Conservation (phyloP, 2,329 filamentous ascomycete species). For the Xylaria sp. region DNA sequence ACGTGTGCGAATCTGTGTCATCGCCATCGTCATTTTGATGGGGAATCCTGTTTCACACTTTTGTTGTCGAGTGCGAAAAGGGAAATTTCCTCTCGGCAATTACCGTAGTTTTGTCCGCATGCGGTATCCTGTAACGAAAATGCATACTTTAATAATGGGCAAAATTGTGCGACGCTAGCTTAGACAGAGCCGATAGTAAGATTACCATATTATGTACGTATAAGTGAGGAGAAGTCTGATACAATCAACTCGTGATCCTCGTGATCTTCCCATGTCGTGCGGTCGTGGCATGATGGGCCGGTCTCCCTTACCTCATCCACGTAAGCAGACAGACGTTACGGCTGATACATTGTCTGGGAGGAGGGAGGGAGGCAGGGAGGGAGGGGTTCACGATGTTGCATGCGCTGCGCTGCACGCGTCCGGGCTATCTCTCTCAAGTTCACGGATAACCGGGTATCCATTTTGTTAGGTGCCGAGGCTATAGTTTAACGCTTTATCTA, state of each 20-base stretch:
- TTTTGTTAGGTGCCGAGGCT: background rate
- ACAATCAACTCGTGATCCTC: constrained; percentile 15
- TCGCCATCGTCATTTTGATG: constrained; percentile 23
- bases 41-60: constrained; percentile 26
- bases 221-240: background rate
- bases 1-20: constrained; percentile 25
- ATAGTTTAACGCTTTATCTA: background rate
- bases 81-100: constrained; percentile 12
- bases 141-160: constrained; percentile 1
- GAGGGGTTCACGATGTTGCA: background rate
- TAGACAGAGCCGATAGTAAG: constrained; percentile 4
- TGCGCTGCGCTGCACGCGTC: background rate
- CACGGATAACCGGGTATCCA: constrained; percentile 1
- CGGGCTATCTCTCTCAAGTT: background rate
- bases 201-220: constrained; percentile 7
- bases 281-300: constrained; percentile 30
- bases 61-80: background rate
- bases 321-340: background rate
- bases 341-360: constrained; percentile 2
- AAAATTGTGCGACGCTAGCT: constrained; percentile 6
- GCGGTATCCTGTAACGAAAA: background rate
- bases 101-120: constrained; percentile 2
- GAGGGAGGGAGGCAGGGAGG: background rate
- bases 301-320: constrained; percentile 14
- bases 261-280: constrained; percentile 29